Evolutionary conservation across 192 early-diverging fungal species (phyloP).

Genomic region (Chytriomyces sp.): DNA sequence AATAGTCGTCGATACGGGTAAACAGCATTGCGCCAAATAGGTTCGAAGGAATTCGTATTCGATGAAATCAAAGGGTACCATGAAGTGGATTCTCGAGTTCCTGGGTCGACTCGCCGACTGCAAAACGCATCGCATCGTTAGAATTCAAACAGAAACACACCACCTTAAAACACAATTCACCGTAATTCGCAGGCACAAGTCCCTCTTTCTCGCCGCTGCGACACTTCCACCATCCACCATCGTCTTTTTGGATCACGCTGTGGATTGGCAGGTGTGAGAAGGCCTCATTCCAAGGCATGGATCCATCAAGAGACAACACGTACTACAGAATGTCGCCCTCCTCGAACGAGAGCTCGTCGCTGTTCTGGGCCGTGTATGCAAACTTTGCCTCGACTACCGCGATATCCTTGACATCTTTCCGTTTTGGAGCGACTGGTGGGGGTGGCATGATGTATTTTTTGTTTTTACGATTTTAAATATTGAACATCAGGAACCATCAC

Average conservation of each 20-base stretch:
- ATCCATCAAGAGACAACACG: not conserved
- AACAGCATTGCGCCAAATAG: not conserved
- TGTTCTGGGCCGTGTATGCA: constrained; percentile 50
- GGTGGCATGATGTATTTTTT: too few relatives aligned
- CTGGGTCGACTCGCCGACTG: constrained; percentile 59
- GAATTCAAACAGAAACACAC: not conserved
- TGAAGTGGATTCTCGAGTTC: constrained; percentile 62
- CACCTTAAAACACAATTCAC: constrained; percentile 26
- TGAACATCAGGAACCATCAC: too few relatives aligned
- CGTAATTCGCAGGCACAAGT: constrained; percentile 58
- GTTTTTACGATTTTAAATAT: too few relatives aligned
- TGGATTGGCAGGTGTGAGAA: not conserved
- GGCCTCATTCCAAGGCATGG: not conserved
- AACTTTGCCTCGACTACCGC: constrained; percentile 59
- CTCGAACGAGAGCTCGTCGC: constrained; percentile 55
- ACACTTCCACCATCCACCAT: constrained; percentile 62
- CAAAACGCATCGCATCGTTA: not conserved
- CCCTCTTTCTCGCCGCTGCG: constrained; percentile 52
- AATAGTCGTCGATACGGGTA: too few relatives aligned
- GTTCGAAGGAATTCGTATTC: not conserved
- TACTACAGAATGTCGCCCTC: constrained; percentile 57
- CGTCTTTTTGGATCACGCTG: constrained; percentile 56
- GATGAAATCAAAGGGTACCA: constrained; percentile 27
- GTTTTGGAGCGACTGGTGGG: constrained; percentile 30
- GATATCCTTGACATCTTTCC: constrained; percentile 50